Base-by-base conservation (phyloP, 805 yeast genomes). In the Lachancea lanzarotensis region DNA sequence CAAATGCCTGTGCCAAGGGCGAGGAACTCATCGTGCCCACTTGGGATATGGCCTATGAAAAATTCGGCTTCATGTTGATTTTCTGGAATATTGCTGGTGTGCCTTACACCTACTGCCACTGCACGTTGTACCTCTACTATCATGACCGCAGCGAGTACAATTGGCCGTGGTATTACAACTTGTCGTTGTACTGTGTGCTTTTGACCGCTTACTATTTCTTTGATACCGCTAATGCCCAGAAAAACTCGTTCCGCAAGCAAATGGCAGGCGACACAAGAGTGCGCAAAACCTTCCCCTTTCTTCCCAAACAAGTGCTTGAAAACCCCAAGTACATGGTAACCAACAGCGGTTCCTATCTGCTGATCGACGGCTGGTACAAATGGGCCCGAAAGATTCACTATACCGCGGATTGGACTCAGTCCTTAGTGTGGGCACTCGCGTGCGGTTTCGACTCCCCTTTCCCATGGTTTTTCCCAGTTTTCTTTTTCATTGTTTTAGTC, bases 81-180 rank as follows among this genome's bases (percentile, higher is more conserved):
- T 93, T 93, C 75, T 93, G 98, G 98, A 93, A 93, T 71, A 88
- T 93, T 65, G 96, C 97, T 27, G 98, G 98, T 58, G 98, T 93
- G 35, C 98, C 98, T 40, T 93, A 82, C 79, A 91, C 98, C 35
- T 93, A 93, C 72, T 88, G 97, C 68, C 96, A 89, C 62, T 83
- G 95, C 66, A 86, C 96, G 10, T 73, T 93, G 57, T 93, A 70
- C 72, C 69, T 93, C 57, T 81, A 81, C 54, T 80, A 81, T 70
- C 96, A 87, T 67, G 75, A 86, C 46, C 98, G 98, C 38, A 55
- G 69, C 16, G 95, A 86, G 63, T 93, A 93, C 69, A 65, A 74
- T 38, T 80, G 91, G 85, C 75, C 91, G 6, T 65, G 75, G 34
- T 47, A 53, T 8, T 87, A 83, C 73, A 79, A 79, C 65, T 58